Conservation (phyloP, 2,329 filamentous ascomycete species). For the Fusarium pseudocircinatum region DNA sequence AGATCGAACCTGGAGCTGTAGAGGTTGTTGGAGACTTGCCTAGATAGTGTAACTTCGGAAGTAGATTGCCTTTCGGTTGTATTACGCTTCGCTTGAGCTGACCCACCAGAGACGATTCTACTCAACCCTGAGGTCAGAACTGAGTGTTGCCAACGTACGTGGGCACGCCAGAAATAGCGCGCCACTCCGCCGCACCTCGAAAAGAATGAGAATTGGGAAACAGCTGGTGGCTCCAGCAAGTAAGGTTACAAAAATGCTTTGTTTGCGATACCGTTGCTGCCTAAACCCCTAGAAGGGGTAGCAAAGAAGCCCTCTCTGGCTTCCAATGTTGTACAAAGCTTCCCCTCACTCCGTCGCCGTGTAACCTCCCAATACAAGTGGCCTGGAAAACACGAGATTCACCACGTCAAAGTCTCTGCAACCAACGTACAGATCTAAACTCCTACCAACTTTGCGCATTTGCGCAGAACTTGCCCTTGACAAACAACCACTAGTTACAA, state of each 20-base stretch:
- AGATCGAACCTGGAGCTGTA: not conserved
- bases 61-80: not conserved
- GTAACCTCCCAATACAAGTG: not conserved
- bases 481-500: not conserved
- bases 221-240: not conserved
- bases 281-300: fast-evolving
- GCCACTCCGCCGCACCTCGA: not conserved
- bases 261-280: not conserved
- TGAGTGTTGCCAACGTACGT: not conserved
- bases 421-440: no score
- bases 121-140: not conserved
- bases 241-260: not conserved
- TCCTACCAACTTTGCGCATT: not conserved
- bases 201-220: not conserved
- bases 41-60: not conserved
- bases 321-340: not conserved
- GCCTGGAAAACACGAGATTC: not conserved
- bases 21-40: not conserved
- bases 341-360: not conserved
- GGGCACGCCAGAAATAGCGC: not conserved
- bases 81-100: not conserved
- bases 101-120: not conserved
- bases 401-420: fast-evolving
- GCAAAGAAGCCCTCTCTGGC: not conserved
- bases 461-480: not conserved